Conservation (phyloP, 2,329 filamentous ascomycete species). For the Aaosphaeria pasadenensis region DNA sequence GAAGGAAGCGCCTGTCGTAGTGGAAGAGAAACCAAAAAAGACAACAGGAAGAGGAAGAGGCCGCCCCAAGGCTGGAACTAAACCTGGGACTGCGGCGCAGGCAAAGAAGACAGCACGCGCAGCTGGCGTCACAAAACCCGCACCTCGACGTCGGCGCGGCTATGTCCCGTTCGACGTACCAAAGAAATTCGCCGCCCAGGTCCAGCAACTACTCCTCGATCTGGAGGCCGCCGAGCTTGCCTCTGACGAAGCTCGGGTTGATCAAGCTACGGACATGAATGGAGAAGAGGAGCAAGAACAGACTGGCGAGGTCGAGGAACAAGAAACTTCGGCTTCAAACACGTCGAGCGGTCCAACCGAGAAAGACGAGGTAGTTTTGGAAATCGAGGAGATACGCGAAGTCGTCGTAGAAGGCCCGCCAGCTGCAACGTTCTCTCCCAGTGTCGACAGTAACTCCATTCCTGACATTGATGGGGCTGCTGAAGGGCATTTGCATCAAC, state of each 20-base stretch:
- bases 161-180: conserved; percentile 24
- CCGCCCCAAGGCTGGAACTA: conserved; percentile 11
- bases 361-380: no score
- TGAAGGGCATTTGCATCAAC: no score
- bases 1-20: conserved; percentile 7
- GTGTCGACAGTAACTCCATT: no score
- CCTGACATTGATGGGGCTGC: no score
- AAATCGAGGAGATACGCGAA: no score
- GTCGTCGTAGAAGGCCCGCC: no score
- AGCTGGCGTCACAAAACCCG: background rate
- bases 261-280: background rate
- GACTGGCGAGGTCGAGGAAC: no score
- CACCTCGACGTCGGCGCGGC: conserved; percentile 23
- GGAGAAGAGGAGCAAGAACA: no score
- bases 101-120: conserved; percentile 4
- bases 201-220: conserved; percentile 11
- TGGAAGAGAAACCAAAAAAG: conserved; percentile 4
- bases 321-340: no score
- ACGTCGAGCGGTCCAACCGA: no score
- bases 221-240: conserved; percentile 1
- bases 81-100: conserved; percentile 9
- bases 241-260: background rate
- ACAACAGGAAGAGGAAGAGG: conserved; percentile 15
- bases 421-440: no score
- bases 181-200: conserved; percentile 17